Evolutionary conservation across 345 rosid genomes (phyloP).

Genomic region (Aurinia saxatilis): DNA sequence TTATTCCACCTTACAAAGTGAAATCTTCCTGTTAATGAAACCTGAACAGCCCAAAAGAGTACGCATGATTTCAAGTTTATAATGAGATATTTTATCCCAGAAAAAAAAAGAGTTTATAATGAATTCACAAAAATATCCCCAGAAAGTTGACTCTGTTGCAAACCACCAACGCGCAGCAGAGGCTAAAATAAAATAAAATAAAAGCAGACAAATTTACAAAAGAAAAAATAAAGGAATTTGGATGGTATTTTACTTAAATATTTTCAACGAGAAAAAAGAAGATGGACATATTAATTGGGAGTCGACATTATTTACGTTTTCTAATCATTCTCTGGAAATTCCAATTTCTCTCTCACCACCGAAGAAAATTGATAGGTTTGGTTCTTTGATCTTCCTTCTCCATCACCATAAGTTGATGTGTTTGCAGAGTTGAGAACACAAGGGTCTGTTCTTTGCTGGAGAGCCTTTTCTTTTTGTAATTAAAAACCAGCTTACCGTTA

Average conservation of each 20-base stretch:
- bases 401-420: no score
- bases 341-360: slow-evolving; percentile 9
- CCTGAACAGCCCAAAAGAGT: not conserved
- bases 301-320: slow-evolving; percentile 21
- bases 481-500: no score
- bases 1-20: no score
- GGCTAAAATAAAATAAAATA: not conserved
- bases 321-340: slow-evolving; percentile 19
- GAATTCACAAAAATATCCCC: no score
- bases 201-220: not conserved
- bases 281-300: slow-evolving; percentile 15
- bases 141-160: slow-evolving; percentile 5
- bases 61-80: not conserved
- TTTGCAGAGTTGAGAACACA: no score
- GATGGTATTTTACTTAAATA: slow-evolving; percentile 6
- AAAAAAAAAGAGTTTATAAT: no score
- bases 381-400: slow-evolving; percentile 5
- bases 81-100: no score
- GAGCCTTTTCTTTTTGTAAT: no score
- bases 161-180: slow-evolving; percentile 12
- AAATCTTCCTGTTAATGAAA: no score
- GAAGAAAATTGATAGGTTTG: not conserved
- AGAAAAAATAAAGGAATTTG: no score
- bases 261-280: not conserved
- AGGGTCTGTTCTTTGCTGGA: slow-evolving; percentile 28